Evolutionary conservation across 2,329 filamentous ascomycete species (phyloP), one percentile per base, ranked within the genome.

Genomic region (Aspergillus piperis): DNA sequence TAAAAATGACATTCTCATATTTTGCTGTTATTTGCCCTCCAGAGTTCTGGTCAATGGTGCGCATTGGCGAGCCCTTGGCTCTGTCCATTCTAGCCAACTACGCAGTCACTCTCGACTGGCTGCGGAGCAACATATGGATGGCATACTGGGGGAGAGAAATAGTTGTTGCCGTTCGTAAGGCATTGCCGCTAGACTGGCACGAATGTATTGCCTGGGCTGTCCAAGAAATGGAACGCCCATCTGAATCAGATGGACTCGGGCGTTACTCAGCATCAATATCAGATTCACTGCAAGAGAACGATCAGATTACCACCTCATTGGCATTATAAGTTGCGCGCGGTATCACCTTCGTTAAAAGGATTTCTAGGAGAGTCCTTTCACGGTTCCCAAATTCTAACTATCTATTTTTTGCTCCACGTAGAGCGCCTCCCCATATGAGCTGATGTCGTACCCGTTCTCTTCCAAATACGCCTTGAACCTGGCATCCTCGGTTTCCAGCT

Each of bases 401-500:
- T n/a, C 13, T n/a, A 13, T 8, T 30, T 59, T 61, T 41, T 23
- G 41, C 36, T 59, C 59, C 11, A 53, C 61, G 10, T 50, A 48
- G 10, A 61, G 30, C 5, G 44, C 57, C 17, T 62, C 57, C 6
- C 62, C 62, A 50, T 60, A 58, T 10, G 53, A 54, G 10, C 57
- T 59, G 36, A 68, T 59, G 50, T 77, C 70, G 64, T 77, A 83
- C 0, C 80, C 79, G 58, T 80, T 69, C 15, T 77, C 77, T 10
- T 70, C 69, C 27, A 83, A 68, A 62, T 81, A 83, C 5, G 64
- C 70, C 64, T 78, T 81, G 73, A 79, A 83, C 2, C 68, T 71
- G 5, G 71, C 72, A 66, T 82, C 80, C 47, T 82, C 79, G 21
- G 75, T 76, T 51, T 81, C 79, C 23, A 83, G 69, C 39, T 76